Conservation (phyloP, 352 stramenopile genomes). For the Phytophthora sp. region DNA sequence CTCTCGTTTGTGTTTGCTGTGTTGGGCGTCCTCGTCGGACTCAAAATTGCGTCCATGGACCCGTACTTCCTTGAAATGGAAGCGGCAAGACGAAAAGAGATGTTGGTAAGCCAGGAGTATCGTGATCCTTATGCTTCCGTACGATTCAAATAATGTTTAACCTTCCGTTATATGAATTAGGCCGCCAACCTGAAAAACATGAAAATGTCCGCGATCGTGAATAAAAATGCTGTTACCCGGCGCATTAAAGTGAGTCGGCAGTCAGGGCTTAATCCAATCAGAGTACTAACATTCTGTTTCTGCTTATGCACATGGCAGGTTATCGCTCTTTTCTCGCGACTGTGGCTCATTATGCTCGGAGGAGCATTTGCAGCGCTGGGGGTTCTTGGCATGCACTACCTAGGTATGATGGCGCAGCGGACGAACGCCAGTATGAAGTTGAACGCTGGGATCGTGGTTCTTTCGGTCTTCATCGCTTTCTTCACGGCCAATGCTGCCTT, state of each 20-base stretch:
- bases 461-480: conserved; percentile 62
- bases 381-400: conserved; percentile 73
- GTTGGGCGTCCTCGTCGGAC: conserved; percentile 53
- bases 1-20: conserved; percentile 62
- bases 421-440: conserved; percentile 47
- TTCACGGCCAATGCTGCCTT: conserved; percentile 64
- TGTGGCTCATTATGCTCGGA: conserved; percentile 59
- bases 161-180: conserved; percentile 7
- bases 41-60: conserved; percentile 61
- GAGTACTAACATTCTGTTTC: neutral
- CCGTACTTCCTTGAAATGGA: conserved; percentile 73
- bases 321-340: conserved; percentile 61
- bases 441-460: conserved; percentile 42
- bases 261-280: too few species aligned
- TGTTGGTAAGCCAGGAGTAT: conserved; percentile 32
- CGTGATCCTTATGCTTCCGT: neutral
- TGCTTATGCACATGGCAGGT: conserved; percentile 29
- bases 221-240: conserved; percentile 37
- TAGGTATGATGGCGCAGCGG: conserved; percentile 69
- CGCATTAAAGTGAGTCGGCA: conserved; percentile 35
- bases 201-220: conserved; percentile 48
- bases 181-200: conserved; percentile 43
- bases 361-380: conserved; percentile 59
- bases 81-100: conserved; percentile 47
- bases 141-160: neutral